Base-by-base conservation (phyloP, 129 eudicot genomes). In the Ambrosia trifida region DNA sequence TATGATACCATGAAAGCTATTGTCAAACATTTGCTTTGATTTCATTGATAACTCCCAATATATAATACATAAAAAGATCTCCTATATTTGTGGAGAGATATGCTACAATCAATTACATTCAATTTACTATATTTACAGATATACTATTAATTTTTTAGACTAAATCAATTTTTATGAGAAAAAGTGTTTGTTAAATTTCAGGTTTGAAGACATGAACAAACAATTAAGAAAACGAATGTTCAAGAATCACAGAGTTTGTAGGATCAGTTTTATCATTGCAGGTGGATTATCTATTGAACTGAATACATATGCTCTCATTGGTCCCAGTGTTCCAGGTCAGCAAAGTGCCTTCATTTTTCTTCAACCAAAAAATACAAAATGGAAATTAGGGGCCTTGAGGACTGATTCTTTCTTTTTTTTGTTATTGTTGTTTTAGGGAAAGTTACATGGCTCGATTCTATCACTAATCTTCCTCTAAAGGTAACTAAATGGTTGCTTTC, bases 401-500 rank as follows among this genome's bases (percentile, higher is more conserved):
- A 56, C 72, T 79, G 76, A 81, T 35, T 62, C 44, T 72, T 8
- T 16, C 3, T 2, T 58, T 10, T 59, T n/a, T n/a, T n/a, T n/a
- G n/a, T n/a, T 60, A 11, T 19, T 69, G 31, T 64, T 84, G 80
- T 72, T 75, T 32, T 77, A 94, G 99, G 89, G 35, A 82, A 70
- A 9, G 82, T 90, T 72, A 85, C 96, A 50, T 94, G 99, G 99
- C 91, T 94, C 41, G 99, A 94, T 86, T 90, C 99, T 49, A 87
- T 85, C 32, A 89, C 97, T 59, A 94, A 94, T 84, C 82, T 90
- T 82, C 99, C 99, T 53, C 35, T 94, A 40, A 85, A 84, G 97
- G 98, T 92, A 79, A 31, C 35, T 31, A 81, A 20, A 18, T 11
- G 4, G 2, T 35, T 47, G 20, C 44, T 50, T 66, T 51, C 28